Percentiles rank a stretch among this genome's conserved stretches.
Conservation (phyloP, 2,329 filamentous ascomycete genomes). For the Fusarium sp. region DNA sequence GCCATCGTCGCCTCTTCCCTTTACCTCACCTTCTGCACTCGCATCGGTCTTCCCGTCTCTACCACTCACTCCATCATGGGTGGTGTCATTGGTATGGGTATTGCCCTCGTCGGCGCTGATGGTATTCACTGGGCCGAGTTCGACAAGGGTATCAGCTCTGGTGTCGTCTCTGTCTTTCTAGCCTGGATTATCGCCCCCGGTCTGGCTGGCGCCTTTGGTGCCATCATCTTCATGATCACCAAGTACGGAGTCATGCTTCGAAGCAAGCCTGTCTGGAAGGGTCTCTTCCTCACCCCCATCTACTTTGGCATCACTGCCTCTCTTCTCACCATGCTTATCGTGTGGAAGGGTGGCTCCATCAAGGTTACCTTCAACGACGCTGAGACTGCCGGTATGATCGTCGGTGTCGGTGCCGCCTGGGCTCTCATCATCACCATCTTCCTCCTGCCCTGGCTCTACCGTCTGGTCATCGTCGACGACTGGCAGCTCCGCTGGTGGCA, state of each 20-base stretch:
- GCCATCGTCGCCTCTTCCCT: conserved; percentile 61
- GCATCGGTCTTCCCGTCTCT: conserved; percentile 64
- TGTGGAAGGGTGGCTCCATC: conserved; percentile 61
- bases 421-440: conserved; percentile 58
- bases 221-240: conserved; percentile 64
- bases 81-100: conserved; percentile 66
- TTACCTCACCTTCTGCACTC: conserved; percentile 65
- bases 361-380: conserved; percentile 48
- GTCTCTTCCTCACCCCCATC: conserved; percentile 60
- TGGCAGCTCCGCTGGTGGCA: conserved; percentile 66
- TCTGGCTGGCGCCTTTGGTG: conserved; percentile 61
- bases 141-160: conserved; percentile 48
- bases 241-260: conserved; percentile 66
- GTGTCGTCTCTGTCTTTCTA: conserved; percentile 63
- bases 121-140: conserved; percentile 64
- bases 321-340: conserved; percentile 67
- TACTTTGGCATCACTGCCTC: conserved; percentile 65
- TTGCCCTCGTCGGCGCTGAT: conserved; percentile 60
- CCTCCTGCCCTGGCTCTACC: conserved; percentile 67
- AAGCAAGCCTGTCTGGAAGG: conserved; percentile 61
- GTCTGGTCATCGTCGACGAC: conserved; percentile 66
- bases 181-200: conserved; percentile 68
- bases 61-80: conserved; percentile 69
- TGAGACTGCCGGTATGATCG: conserved; percentile 60
- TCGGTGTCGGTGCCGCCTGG: conserved; percentile 61